Conservation (phyloP, 495 filamentous ascomycete species). For the Peziza echinospora region DNA sequence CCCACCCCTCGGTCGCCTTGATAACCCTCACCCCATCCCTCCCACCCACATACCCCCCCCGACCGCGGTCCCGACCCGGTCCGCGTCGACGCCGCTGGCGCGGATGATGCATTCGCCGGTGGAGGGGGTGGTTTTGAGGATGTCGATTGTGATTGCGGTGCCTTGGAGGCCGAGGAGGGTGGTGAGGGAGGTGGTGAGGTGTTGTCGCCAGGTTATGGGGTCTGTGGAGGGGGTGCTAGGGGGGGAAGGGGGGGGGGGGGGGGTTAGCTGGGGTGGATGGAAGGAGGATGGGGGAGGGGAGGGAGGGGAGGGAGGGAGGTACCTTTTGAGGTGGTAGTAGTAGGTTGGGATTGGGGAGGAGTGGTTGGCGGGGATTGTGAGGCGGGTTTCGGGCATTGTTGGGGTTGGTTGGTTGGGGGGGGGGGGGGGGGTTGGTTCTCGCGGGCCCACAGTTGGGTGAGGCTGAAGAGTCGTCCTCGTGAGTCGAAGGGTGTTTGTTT, state of each 20-base stretch:
- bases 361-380: too few relatives aligned
- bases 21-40: not conserved
- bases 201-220: not conserved
- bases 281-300: too few relatives aligned
- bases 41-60: not conserved
- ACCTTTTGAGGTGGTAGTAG: too few relatives aligned
- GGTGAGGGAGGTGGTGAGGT: not conserved
- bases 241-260: not conserved
- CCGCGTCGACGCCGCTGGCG: not conserved
- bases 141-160: not conserved
- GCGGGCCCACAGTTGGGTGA: too few relatives aligned
- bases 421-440: too few relatives aligned
- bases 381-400: too few relatives aligned
- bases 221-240: not conserved
- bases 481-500: too few relatives aligned
- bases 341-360: too few relatives aligned
- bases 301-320: too few relatives aligned
- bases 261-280: too few relatives aligned
- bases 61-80: not conserved
- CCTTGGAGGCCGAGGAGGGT: not conserved
- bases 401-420: too few relatives aligned
- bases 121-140: not conserved
- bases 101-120: not conserved
- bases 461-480: too few relatives aligned
- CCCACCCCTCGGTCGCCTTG: not conserved